Base-by-base conservation (phyloP, 345 rosid species). In the Triadica sebifera region DNA sequence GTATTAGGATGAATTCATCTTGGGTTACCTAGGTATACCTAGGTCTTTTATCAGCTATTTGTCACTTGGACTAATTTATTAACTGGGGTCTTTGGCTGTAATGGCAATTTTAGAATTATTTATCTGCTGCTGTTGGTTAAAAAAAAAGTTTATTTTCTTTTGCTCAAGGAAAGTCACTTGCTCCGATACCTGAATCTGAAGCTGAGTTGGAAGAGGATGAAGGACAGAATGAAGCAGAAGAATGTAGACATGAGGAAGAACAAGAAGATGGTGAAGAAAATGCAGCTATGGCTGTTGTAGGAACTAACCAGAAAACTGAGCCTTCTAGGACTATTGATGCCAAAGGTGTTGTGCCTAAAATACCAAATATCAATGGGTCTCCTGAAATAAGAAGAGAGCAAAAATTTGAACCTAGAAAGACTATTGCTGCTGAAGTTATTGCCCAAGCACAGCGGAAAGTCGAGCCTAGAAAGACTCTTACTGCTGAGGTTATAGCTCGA, bases 171-270 rank as follows among this genome's bases (percentile, higher is more conserved):
- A 88, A 94, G 98, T 86, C 93, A 29, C 94, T 94, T 82, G 88
- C 96, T 89, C 90, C 97, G 65, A 94, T 94, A 83, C 96, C 96
- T 47, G 98, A 94, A 73, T 88, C 92, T 5, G 98, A 94, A 74
- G 86, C 84, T 37, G 97, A 94, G 86, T 72, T 87, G 25, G 98
- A 90, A 79, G 91, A 89, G 76, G 98, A 87, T 34, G 93, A 88
- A 67, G 87, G 86, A 74, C 65, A 77, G 41, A 61, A 63, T 49
- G 83, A 61, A 64, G 64, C n/a, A 63, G 85, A 70, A 66, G 51
- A 8, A 8, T 57, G 15, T 56, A 49, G 63, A 58, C 51, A 29
- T 3, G 69, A 66, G 67, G 81, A 69, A 65, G 75, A 73, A 11
- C 75, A 55, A 38, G 69, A 77, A 58, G 25, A 50, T 19, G 75